These are phyloP conservation scores for Camellia granthamiana DNA, from an alignment of 148 eudicot genomes.

Conservation along the genomic window DNA sequence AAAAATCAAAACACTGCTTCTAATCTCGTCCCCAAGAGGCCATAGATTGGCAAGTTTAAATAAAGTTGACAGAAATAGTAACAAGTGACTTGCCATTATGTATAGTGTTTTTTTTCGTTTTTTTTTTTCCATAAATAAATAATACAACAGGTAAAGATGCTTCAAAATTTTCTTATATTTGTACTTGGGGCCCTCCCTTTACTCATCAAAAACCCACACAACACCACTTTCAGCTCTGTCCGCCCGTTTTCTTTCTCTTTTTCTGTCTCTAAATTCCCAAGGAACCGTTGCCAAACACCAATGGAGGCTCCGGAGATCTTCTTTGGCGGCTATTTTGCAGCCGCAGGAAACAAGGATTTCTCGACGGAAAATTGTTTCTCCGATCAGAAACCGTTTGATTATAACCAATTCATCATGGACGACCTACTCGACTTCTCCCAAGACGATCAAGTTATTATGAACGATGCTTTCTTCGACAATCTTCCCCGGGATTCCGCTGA, in stretches of 20 bases:
- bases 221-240: conserved; percentile 22
- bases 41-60: no score
- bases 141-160: conserved; percentile 7
- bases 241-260: conserved; percentile 13
- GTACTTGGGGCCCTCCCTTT: conserved; percentile 34
- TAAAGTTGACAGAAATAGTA: conserved; percentile 27
- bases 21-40: no score
- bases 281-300: conserved; percentile 2
- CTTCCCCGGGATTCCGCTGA: conserved; percentile 52
- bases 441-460: conserved; percentile 53
- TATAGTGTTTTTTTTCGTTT: background rate
- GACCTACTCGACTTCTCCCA: conserved; percentile 71
- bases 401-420: conserved; percentile 40
- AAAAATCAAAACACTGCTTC: no score
- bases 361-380: background rate
- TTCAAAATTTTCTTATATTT: conserved; percentile 12
- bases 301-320: conserved; percentile 58
- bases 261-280: conserved; percentile 14
- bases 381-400: conserved; percentile 11
- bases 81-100: conserved; percentile 19
- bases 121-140: background rate
- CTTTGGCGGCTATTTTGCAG: conserved; percentile 21
- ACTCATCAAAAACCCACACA: conserved; percentile 36
- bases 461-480: conserved; percentile 58
- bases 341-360: conserved; percentile 1